Conservation (phyloP, 202 grass and related monocot genomes). For the Panicum hallii region DNA sequence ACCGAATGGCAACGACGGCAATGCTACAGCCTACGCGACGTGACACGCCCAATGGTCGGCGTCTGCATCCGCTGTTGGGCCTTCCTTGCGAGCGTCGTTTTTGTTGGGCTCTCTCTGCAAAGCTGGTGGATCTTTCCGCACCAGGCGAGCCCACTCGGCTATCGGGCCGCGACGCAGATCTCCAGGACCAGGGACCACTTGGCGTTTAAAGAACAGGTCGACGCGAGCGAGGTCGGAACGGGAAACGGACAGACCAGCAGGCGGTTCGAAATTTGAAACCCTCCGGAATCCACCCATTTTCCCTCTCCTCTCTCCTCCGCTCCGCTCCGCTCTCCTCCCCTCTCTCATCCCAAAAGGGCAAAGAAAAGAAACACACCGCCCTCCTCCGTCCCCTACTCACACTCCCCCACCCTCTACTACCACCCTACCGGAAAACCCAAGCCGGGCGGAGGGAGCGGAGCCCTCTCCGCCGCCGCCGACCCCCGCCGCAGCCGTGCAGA, state of each 20-base stretch:
- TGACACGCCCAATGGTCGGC: no score
- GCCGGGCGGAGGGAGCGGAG: neutral
- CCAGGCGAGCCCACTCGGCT: neutral
- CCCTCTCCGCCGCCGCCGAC: neutral
- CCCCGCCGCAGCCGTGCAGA: conserved; percentile 13
- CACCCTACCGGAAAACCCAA: neutral
- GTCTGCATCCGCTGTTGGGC: no score
- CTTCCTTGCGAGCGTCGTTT: no score
- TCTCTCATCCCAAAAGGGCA: conserved; percentile 20
- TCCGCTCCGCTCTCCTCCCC: neutral
- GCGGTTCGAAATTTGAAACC: conserved; percentile 26
- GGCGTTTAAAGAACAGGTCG: neutral
- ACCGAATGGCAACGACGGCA: no score
- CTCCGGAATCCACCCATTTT: neutral
- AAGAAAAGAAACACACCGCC: conserved; percentile 6
- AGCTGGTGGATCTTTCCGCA: no score
- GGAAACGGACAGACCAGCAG: neutral
- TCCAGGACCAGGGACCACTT: neutral
- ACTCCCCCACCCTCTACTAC: neutral
- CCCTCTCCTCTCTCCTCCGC: conserved; percentile 22
- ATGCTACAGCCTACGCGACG: no score
- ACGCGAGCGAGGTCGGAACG: neutral
- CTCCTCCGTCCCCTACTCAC: neutral
- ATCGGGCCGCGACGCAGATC: conserved; percentile 20
- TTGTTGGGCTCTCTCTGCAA: no score